phyloP scores from a whole-genome alignment of 805 yeast genomes.

The Starmera dryadoides region DNA sequence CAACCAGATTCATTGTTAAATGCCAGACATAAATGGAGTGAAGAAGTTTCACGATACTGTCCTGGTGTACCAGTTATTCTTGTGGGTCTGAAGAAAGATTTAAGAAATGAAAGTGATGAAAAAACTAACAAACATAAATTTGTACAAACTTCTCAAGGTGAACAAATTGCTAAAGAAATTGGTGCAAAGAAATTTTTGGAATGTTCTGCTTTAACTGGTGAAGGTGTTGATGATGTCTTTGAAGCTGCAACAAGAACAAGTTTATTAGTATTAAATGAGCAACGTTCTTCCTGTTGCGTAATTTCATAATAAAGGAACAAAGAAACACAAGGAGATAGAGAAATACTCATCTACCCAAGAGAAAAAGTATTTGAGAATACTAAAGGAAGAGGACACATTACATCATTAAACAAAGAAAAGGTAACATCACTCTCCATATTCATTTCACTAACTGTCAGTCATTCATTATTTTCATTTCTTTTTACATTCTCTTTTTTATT shows the following conservation, averaged over 20 bases:
- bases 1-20: constrained; percentile 79
- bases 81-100: constrained; percentile 81
- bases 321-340: background rate
- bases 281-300: constrained; percentile 34
- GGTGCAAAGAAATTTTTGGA: constrained; percentile 83
- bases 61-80: constrained; percentile 72
- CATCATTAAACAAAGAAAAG: too few species aligned
- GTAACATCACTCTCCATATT: too few species aligned
- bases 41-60: constrained; percentile 73
- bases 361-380: too few species aligned
- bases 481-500: too few species aligned
- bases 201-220: constrained; percentile 89
- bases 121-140: constrained; percentile 29
- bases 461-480: too few species aligned
- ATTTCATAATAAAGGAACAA: background rate
- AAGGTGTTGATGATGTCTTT: constrained; percentile 90
- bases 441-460: too few species aligned
- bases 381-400: too few species aligned
- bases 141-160: constrained; percentile 53
- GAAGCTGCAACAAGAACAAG: constrained; percentile 87
- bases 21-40: constrained; percentile 82
- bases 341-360: too few species aligned
- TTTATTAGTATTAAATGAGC: constrained; percentile 45
- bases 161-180: constrained; percentile 62
- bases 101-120: constrained; percentile 40